These are phyloP conservation scores for Thelephora terrestris DNA, from an alignment of 1,284 basidiomycete species.

Conservation along the genomic window DNA sequence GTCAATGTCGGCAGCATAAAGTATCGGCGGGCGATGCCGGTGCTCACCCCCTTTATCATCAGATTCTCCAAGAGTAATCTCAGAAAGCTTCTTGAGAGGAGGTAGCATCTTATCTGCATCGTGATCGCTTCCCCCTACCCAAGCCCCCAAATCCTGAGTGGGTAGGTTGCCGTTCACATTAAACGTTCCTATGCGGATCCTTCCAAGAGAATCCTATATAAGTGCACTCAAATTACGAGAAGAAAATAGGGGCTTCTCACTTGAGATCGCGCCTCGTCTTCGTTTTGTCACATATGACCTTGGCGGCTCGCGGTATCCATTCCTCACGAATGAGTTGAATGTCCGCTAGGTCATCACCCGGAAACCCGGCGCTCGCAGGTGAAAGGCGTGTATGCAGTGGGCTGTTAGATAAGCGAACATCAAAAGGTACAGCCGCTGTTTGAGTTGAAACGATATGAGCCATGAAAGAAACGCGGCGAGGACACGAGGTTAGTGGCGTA, in stretches of 20 bases:
- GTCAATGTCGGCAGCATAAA: background rate
- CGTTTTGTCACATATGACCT: background rate
- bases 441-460: background rate
- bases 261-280: slow-evolving; percentile 24
- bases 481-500: slow-evolving; percentile 6
- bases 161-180: slow-evolving; percentile 71
- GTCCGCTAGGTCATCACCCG: slow-evolving; percentile 50
- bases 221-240: background rate
- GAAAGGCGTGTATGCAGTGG: slow-evolving; percentile 45
- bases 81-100: slow-evolving; percentile 28
- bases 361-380: slow-evolving; percentile 45
- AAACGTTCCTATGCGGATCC: slow-evolving; percentile 64
- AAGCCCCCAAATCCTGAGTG: slow-evolving; percentile 51
- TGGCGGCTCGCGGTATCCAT: slow-evolving; percentile 36
- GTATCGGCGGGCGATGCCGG: slow-evolving; percentile 10
- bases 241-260: slow-evolving; percentile 10
- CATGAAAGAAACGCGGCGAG: background rate
- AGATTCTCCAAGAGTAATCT: slow-evolving; percentile 20
- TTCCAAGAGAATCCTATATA: slow-evolving; percentile 15
- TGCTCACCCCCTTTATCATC: slow-evolving; percentile 4
- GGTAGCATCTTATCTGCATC: slow-evolving; percentile 21
- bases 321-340: slow-evolving; percentile 46
- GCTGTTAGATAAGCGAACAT: slow-evolving; percentile 38
- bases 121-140: slow-evolving; percentile 27
- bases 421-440: slow-evolving; percentile 33